phyloP scores from a whole-genome alignment of 169 alveolate species.

The Cryptosporidium felis region DNA sequence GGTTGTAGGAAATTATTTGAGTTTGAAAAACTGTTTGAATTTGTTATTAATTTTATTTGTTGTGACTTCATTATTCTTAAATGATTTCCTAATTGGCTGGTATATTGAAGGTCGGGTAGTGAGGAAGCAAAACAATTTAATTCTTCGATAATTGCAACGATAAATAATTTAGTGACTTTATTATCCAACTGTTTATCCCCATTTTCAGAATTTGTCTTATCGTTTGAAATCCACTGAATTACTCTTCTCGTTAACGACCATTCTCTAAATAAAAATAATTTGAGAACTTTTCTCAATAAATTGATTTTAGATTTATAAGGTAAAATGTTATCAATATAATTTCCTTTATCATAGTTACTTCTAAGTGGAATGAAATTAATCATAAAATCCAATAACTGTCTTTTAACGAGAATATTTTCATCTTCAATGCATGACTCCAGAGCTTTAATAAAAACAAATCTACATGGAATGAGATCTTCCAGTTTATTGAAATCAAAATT shows the following conservation, averaged over 20 bases:
- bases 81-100: background rate
- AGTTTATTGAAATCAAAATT: conserved; percentile 72
- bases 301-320: conserved; percentile 25
- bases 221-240: conserved; percentile 71
- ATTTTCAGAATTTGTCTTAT: background rate
- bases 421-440: conserved; percentile 82
- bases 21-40: too few species aligned
- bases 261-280: conserved; percentile 73
- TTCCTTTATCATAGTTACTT: background rate
- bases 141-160: conserved; percentile 47
- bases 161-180: background rate
- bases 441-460: conserved; percentile 79
- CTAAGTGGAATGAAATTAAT: conserved; percentile 80
- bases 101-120: background rate
- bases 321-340: conserved; percentile 7
- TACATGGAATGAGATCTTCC: conserved; percentile 80
- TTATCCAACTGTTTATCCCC: background rate
- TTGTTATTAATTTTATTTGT: background rate
- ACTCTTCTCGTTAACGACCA: conserved; percentile 78
- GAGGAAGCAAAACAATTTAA: background rate
- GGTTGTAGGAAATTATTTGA: conserved; percentile 11
- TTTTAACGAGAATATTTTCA: conserved; percentile 77
- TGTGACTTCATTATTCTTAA: background rate
- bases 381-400: conserved; percentile 80
- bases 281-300: conserved; percentile 64